Evolutionary conservation across 352 stramenopile species (phyloP).

Genomic region (Phytophthora hibernalis): DNA sequence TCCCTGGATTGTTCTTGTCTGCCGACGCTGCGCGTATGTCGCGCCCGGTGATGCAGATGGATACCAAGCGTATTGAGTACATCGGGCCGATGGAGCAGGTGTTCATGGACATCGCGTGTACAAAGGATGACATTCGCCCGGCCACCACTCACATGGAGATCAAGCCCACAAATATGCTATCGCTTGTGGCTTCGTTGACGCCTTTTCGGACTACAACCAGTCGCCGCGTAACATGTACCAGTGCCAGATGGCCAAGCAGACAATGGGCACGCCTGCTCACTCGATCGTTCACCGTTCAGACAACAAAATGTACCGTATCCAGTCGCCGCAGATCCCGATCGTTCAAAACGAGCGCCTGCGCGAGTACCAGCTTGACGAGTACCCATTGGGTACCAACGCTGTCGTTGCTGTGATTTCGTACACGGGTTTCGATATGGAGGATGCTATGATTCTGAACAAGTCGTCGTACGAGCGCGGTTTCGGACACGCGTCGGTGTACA

Average conservation of each 20-base stretch:
- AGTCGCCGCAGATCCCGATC: slow-evolving; percentile 98
- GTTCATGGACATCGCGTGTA: slow-evolving; percentile 98
- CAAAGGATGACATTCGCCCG: slow-evolving; percentile 95
- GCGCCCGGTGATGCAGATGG: slow-evolving; percentile 92
- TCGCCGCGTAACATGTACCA: slow-evolving; percentile 99
- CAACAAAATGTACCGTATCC: slow-evolving; percentile 99
- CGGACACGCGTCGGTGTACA: slow-evolving; percentile 98
- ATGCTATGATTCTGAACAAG: slow-evolving; percentile 99
- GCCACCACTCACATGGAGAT: slow-evolving; percentile 99
- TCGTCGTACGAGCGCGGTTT: slow-evolving; percentile 98
- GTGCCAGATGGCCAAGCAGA: slow-evolving; percentile 99
- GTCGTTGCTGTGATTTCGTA: slow-evolving; percentile 99
- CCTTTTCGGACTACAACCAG: slow-evolving; percentile 99
- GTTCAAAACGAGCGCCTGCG: slow-evolving; percentile 97
- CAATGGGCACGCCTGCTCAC: slow-evolving; percentile 99
- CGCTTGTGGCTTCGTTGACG: slow-evolving; percentile 98
- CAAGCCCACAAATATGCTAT: slow-evolving; percentile 99
- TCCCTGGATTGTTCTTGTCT: slow-evolving; percentile 98
- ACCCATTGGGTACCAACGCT: slow-evolving; percentile 98
- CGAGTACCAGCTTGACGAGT: slow-evolving; percentile 99
- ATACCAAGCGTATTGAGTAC: slow-evolving; percentile 93
- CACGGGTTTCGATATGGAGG: slow-evolving; percentile 97
- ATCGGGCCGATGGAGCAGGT: slow-evolving; percentile 98
- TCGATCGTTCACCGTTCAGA: slow-evolving; percentile 96
- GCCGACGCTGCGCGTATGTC: slow-evolving; percentile 95